Evolutionary conservation across 2,329 filamentous ascomycete genomes (phyloP).

Genomic region (Zopfia rhizophila): DNA sequence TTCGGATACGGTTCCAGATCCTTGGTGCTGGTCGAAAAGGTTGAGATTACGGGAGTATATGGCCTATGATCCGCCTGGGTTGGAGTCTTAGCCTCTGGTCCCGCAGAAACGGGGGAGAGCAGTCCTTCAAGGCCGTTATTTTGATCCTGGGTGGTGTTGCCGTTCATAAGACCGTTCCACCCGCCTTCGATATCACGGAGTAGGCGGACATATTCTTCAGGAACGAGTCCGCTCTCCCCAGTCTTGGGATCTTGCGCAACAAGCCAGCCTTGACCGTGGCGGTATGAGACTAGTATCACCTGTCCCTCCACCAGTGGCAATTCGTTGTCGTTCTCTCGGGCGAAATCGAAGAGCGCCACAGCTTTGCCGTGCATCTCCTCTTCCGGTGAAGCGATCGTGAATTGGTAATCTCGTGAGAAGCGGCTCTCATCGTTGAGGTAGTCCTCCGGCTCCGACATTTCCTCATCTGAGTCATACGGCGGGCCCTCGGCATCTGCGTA

Average conservation of each 20-base stretch:
- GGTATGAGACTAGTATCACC: constrained; percentile 94
- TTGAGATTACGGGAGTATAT: constrained; percentile 60
- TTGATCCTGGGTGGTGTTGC: constrained; percentile 30
- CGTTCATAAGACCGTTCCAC: constrained; percentile 62
- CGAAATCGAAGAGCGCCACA: constrained; percentile 94
- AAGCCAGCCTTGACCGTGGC: constrained; percentile 96
- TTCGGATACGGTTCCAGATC: constrained; percentile 60
- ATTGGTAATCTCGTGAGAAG: constrained; percentile 92
- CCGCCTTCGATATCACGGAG: constrained; percentile 94
- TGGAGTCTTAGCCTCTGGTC: constrained; percentile 52
- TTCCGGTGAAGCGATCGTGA: constrained; percentile 93
- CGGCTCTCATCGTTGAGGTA: constrained; percentile 72
- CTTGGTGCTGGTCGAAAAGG: constrained; percentile 63
- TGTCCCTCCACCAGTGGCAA: constrained; percentile 92
- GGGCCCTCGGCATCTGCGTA: constrained; percentile 53
- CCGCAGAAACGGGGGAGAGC: constrained; percentile 44
- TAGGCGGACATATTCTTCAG: constrained; percentile 94
- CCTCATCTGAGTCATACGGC: constrained; percentile 58
- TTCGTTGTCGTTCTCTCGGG: constrained; percentile 95
- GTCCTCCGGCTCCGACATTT: constrained; percentile 61
- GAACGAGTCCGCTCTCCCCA: constrained; percentile 91
- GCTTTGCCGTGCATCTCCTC: constrained; percentile 98
- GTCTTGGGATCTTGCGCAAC: constrained; percentile 96
- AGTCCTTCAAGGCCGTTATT: constrained; percentile 36
- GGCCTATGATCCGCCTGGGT: constrained; percentile 49